These are phyloP conservation scores for Paratrypanosoma confusum DNA, from an alignment of 208 protist genomes.

Conservation along the genomic window DNA sequence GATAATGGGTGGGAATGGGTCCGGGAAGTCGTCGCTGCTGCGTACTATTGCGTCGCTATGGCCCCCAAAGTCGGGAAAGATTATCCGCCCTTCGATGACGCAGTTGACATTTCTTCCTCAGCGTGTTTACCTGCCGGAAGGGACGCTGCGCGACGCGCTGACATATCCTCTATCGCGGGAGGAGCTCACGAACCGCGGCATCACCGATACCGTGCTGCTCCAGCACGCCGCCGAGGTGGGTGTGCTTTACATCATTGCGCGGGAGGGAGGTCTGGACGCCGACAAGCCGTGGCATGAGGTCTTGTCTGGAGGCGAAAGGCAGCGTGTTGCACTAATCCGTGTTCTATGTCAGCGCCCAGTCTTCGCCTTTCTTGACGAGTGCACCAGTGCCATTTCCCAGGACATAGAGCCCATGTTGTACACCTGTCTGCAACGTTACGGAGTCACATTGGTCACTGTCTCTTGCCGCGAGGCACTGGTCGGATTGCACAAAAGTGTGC, in stretches of 20 bases:
- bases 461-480: slow-evolving; percentile 69
- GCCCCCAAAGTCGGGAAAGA: slow-evolving; percentile 40
- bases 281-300: slow-evolving; percentile 73
- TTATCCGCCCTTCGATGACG: slow-evolving; percentile 23
- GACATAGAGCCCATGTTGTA: slow-evolving; percentile 73
- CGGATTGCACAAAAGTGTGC: slow-evolving; percentile 33
- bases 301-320: slow-evolving; percentile 82
- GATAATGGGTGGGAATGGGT: slow-evolving; percentile 84
- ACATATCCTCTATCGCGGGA: slow-evolving; percentile 45
- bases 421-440: slow-evolving; percentile 36
- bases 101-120: slow-evolving; percentile 62
- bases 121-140: slow-evolving; percentile 65
- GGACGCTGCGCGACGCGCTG: slow-evolving; percentile 71
- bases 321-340: slow-evolving; percentile 75
- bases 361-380: slow-evolving; percentile 87
- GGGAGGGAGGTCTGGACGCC: slow-evolving; percentile 70
- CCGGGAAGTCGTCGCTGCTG: slow-evolving; percentile 79
- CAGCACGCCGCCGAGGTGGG: slow-evolving; percentile 33
- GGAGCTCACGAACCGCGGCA: slow-evolving; percentile 6
- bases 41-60: slow-evolving; percentile 58
- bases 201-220: slow-evolving; percentile 45
- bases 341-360: slow-evolving; percentile 61
- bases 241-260: slow-evolving; percentile 43
- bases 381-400: slow-evolving; percentile 82
- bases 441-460: slow-evolving; percentile 76